Conservation (phyloP, 2,329 filamentous ascomycete genomes). For the Colletotrichum horii region DNA sequence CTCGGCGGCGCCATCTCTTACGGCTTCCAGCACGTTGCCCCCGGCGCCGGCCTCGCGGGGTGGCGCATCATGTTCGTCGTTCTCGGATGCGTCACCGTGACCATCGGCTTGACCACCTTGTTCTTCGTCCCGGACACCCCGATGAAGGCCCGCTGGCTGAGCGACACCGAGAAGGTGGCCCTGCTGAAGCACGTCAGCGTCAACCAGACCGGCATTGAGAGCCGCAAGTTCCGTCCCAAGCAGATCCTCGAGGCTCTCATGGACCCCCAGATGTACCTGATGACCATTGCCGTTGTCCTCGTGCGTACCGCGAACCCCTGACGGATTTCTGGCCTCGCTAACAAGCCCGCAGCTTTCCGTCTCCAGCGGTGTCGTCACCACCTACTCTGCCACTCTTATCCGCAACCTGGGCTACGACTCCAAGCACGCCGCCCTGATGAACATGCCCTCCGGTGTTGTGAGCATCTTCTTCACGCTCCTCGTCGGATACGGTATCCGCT, state of each 20-base stretch:
- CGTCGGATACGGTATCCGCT: slow-evolving; percentile 52
- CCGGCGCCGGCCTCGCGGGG: slow-evolving; percentile 33
- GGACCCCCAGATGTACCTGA: slow-evolving; percentile 57
- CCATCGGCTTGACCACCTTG: slow-evolving; percentile 42
- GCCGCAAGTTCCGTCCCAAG: slow-evolving; percentile 55
- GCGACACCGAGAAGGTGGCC: slow-evolving; percentile 41
- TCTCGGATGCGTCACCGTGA: slow-evolving; percentile 45
- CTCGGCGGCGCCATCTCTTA: slow-evolving; percentile 50
- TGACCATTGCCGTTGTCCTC: slow-evolving; percentile 53
- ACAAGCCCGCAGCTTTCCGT: slow-evolving; percentile 43
- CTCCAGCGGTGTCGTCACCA: slow-evolving; percentile 59
- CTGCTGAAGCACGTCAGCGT: slow-evolving; percentile 58
- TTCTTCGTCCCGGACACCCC: slow-evolving; percentile 52
- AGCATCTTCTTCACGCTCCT: slow-evolving; percentile 57
- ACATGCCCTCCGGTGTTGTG: slow-evolving; percentile 58
- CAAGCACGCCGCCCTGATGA: slow-evolving; percentile 54
- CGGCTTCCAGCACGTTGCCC: slow-evolving; percentile 59
- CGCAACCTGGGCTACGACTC: slow-evolving; percentile 49
- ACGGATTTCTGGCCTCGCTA: background rate
- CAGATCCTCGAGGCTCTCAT: slow-evolving; percentile 57
- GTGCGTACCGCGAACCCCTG: slow-evolving; percentile 32
- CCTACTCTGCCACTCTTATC: slow-evolving; percentile 60
- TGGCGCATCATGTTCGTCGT: slow-evolving; percentile 54
- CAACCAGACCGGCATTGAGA: slow-evolving; percentile 64
- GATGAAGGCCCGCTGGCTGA: slow-evolving; percentile 43